Evolutionary conservation across 1,139 yeast species (phyloP).

Genomic region (Scheffersomyces illinoinensis): DNA sequence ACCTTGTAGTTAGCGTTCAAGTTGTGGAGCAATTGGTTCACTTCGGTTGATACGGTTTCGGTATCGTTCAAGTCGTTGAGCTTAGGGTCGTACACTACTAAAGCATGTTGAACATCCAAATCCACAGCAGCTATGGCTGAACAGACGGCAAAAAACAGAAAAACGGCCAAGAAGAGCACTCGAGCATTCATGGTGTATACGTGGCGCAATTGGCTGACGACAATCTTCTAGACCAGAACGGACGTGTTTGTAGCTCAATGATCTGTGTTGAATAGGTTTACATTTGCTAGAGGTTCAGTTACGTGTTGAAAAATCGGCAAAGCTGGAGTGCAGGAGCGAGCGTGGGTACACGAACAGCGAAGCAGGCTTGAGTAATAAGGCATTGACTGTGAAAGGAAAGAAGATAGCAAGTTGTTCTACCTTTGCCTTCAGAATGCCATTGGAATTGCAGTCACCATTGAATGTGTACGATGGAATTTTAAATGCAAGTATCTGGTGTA

Average conservation of each 20-base stretch:
- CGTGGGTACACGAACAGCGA: neutral
- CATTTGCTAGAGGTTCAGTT: neutral
- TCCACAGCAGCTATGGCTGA: slow-evolving; percentile 2
- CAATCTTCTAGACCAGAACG: neutral
- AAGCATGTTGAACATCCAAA: slow-evolving; percentile 15
- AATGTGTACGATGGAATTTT: neutral
- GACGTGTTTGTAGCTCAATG: neutral
- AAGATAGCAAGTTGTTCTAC: neutral
- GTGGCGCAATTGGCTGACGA: neutral
- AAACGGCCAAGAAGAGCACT: neutral
- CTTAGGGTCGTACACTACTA: slow-evolving; percentile 35
- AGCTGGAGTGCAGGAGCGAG: neutral
- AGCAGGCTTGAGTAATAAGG: neutral
- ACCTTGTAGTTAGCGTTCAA: slow-evolving; percentile 25
- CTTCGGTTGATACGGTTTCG: slow-evolving; percentile 15
- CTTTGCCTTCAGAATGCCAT: too few relatives aligned
- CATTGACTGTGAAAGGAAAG: neutral
- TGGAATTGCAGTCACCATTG: neutral
- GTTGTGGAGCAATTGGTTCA: slow-evolving; percentile 20
- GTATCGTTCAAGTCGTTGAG: slow-evolving; percentile 21
- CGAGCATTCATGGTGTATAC: neutral
- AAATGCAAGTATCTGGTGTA: neutral
- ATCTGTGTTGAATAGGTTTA: neutral
- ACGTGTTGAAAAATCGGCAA: neutral
- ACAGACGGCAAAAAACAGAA: slow-evolving; percentile 6